Base-by-base conservation (phyloP, 2,329 filamentous ascomycete species). In the Dactylellina haptotyla region DNA sequence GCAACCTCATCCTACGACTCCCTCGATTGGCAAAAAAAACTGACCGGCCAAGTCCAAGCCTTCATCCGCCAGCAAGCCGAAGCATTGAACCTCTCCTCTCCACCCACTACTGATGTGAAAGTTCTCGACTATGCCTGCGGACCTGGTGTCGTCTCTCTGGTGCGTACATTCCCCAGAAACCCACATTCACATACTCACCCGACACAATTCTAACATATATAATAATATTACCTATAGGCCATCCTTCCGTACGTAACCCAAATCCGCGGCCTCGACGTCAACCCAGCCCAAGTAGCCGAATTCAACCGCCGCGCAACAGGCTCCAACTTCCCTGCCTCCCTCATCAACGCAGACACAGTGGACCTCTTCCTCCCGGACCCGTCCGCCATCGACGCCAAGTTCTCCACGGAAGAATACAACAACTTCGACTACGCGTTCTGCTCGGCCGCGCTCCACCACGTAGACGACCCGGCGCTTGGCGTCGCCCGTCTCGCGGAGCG, bases 81-180 rank as follows among this genome's bases (percentile, higher is more conserved):
- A 20, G 62, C 54, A 54, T 61, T 73, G n/a, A 37, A 16, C 20
- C 53, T 73, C 48, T 50, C 69, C 8, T 56, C 69, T 8, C 69
- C 69, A 32, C 69, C 69, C 5, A 16, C 28, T 3, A 37, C 45
- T 23, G 48, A 53, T 3, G 34, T 66, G 12, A 65, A 56, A 48
- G 45, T 73, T 26, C 48, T 73, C 14, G 69, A 73, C 48, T 73
- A 73, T 56, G 69, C 69, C 9, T 73, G 69, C 37, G 69, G 69
- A 18, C 69, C 69, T 10, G 69, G 69, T 25, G 34, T 50, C 12
- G 61, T 73, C 18, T 73, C 69, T 4, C 61, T 73, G 25, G 69
- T 69, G 54, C 6, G 56, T 61, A 51, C 16, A n/a, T 32, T 26
- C 37, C 18, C 32, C 10, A 43, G 4, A 16, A 18, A 32, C 8